These are phyloP conservation scores for Backusella luteola DNA, from an alignment of 192 early-diverging fungal species.

Conservation along the genomic window DNA sequence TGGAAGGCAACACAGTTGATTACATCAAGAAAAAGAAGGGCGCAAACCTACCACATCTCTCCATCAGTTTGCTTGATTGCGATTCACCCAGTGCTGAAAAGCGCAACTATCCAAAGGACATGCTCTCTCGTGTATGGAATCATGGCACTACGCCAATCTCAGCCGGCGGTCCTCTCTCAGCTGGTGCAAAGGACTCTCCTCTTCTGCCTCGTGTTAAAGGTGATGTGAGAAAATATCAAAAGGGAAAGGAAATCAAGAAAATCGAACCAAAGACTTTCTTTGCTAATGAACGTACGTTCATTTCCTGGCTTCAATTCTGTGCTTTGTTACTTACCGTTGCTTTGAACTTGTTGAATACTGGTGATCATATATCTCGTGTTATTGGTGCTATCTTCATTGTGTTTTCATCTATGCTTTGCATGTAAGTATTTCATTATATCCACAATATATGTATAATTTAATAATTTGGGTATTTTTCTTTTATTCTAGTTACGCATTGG, in stretches of 20 bases:
- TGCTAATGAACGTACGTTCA: conserved; percentile 87
- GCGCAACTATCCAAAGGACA: neutral
- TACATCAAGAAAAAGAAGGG: neutral
- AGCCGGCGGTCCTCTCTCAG: neutral
- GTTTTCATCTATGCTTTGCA: conserved; percentile 68
- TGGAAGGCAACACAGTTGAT: neutral
- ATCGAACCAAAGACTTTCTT: conserved; percentile 88
- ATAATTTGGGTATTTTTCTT: neutral
- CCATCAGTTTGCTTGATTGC: neutral
- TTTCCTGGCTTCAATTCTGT: conserved; percentile 81
- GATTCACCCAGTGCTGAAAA: too few relatives aligned
- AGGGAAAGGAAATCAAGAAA: conserved; percentile 39
- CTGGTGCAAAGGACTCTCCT: neutral
- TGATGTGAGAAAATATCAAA: neutral
- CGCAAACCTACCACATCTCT: neutral
- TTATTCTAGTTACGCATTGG: conserved; percentile 29
- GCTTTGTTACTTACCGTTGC: conserved; percentile 72
- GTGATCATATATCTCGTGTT: conserved; percentile 50
- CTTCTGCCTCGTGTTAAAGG: neutral
- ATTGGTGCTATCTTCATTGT: conserved; percentile 73
- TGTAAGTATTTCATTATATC: conserved; percentile 47
- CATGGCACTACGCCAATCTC: neutral
- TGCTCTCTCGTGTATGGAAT: neutral
- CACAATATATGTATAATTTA: neutral
- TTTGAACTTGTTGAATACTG: conserved; percentile 75